phyloP scores from a whole-genome alignment of 1,284 basidiomycete species.

The Malassezia globosa region DNA sequence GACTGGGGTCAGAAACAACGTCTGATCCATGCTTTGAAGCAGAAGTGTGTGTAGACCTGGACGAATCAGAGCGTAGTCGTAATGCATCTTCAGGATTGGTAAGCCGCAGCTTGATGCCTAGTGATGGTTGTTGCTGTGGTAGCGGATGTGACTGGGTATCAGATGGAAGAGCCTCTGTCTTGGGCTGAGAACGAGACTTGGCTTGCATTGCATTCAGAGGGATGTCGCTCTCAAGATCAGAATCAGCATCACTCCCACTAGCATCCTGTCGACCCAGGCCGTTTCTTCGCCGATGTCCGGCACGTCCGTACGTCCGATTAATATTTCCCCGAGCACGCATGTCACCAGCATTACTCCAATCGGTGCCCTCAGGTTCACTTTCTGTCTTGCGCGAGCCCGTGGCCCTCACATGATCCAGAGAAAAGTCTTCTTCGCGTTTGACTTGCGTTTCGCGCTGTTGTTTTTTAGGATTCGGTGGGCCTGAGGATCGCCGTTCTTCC shows the following conservation, averaged over 20 bases:
- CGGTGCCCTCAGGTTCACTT: neutral
- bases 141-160: too few relatives aligned
- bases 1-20: too few relatives aligned
- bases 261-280: neutral
- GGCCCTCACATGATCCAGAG: neutral
- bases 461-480: neutral
- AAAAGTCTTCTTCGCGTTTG: neutral
- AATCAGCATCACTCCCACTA: neutral
- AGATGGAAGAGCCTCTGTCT: neutral
- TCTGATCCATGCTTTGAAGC: too few relatives aligned
- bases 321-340: neutral
- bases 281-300: neutral
- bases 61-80: neutral
- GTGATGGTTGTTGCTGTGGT: too few relatives aligned
- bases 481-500: conserved; percentile 1
- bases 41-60: too few relatives aligned
- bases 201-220: neutral
- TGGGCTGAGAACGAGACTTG: neutral
- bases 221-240: neutral
- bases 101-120: conserved; percentile 9
- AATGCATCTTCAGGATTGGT: neutral
- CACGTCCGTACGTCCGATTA: conserved; percentile 8
- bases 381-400: neutral
- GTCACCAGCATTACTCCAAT: neutral
- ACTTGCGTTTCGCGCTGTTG: neutral